Conservation (phyloP, 129 eudicot species). For the Arctium lappa region DNA sequence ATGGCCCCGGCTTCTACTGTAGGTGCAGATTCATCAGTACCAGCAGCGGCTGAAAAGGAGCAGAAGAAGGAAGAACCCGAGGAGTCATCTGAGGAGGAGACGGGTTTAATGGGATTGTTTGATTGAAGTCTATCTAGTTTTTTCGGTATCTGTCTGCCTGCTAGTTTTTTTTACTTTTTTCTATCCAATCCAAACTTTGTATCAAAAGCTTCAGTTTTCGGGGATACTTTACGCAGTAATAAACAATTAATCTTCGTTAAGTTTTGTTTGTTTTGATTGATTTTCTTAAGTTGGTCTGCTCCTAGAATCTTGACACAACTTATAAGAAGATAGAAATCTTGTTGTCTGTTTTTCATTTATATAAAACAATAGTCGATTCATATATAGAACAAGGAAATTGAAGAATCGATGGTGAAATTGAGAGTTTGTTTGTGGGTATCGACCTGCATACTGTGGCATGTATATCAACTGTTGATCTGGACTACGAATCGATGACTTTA, state of each 20-base stretch:
- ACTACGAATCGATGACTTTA: too few species aligned
- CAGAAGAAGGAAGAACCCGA: conserved; percentile 51
- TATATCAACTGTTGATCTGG: too few species aligned
- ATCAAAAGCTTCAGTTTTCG: not conserved
- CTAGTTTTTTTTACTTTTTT: conserved; percentile 23
- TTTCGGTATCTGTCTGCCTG: conserved; percentile 6
- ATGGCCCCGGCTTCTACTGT: conserved; percentile 26
- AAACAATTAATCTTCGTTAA: not conserved
- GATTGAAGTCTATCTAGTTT: conserved; percentile 28
- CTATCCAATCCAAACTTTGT: conserved; percentile 1
- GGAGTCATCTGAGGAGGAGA: conserved; percentile 49
- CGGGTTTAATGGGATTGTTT: conserved; percentile 37
- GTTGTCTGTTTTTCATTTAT: too few species aligned
- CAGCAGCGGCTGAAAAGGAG: conserved; percentile 40
- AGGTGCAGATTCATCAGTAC: conserved; percentile 27
- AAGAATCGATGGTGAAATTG: not conserved
- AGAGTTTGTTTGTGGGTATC: too few species aligned
- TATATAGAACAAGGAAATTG: not conserved
- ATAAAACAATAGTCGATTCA: too few species aligned
- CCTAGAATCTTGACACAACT: not conserved
- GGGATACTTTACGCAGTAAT: not conserved
- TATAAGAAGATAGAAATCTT: not conserved
- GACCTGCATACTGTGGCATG: too few species aligned
- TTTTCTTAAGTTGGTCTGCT: not conserved
- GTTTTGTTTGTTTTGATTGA: not conserved